Evolutionary conservation across 164 flowering plant genomes (phyloP).

Genomic region (Protea cynaroides): DNA sequence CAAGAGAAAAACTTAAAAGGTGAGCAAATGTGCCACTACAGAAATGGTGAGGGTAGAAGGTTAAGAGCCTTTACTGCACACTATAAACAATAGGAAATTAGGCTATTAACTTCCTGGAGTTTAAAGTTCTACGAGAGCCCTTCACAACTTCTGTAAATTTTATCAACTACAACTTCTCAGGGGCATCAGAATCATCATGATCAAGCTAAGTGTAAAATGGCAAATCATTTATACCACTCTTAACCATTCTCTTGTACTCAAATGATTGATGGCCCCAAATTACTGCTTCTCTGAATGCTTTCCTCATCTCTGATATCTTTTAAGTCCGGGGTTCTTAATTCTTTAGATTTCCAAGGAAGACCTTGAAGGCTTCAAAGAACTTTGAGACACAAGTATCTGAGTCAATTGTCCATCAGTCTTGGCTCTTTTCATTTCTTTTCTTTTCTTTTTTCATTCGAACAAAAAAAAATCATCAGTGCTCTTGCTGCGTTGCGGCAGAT

Average conservation of each 20-base stretch:
- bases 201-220: slow-evolving; percentile 12
- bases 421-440: too few relatives aligned
- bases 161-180: slow-evolving; percentile 38
- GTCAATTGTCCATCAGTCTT: slow-evolving; percentile 14
- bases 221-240: slow-evolving; percentile 18
- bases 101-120: slow-evolving; percentile 25
- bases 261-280: slow-evolving; percentile 19
- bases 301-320: slow-evolving; percentile 18
- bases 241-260: slow-evolving; percentile 15
- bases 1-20: too few relatives aligned
- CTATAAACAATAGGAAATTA: slow-evolving; percentile 14
- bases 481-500: too few relatives aligned
- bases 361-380: slow-evolving; percentile 17
- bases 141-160: slow-evolving; percentile 63
- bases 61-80: background rate
- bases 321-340: slow-evolving; percentile 15
- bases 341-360: slow-evolving; percentile 34
- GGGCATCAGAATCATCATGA: slow-evolving; percentile 12
- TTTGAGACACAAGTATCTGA: slow-evolving; percentile 9
- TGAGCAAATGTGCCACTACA: too few relatives aligned
- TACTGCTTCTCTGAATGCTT: slow-evolving; percentile 21
- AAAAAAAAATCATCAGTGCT: too few relatives aligned
- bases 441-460: too few relatives aligned
- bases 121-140: slow-evolving; percentile 25
- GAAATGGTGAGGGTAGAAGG: background rate